These are phyloP conservation scores for Monilinia polystroma DNA, from an alignment of 2,329 filamentous ascomycete genomes.

Conservation along the genomic window DNA sequence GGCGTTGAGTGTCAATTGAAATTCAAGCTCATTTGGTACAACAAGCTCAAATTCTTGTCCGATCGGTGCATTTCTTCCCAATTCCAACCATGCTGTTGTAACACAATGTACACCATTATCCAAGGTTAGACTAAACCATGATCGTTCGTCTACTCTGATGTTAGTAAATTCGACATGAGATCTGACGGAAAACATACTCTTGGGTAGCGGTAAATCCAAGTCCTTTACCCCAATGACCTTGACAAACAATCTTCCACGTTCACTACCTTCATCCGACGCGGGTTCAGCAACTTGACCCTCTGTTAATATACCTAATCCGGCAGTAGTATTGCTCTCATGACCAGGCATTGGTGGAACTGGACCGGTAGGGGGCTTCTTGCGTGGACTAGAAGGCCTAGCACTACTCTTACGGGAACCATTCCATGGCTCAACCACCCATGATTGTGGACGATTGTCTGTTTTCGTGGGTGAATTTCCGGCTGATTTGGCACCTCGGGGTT, in stretches of 20 bases:
- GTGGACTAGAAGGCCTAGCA: slow-evolving; percentile 50
- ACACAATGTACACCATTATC: slow-evolving; percentile 98
- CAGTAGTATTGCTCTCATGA: slow-evolving; percentile 71
- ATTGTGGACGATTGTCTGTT: slow-evolving; percentile 72
- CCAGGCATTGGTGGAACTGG: slow-evolving; percentile 81
- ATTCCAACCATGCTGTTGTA: slow-evolving; percentile 91
- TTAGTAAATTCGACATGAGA: slow-evolving; percentile 33
- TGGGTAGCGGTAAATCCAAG: slow-evolving; percentile 84
- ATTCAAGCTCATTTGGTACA: slow-evolving; percentile 96
- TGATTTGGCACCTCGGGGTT: slow-evolving; percentile 55
- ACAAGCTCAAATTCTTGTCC: slow-evolving; percentile 98
- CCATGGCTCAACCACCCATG: slow-evolving; percentile 97
- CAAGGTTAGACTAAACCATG: slow-evolving; percentile 94
- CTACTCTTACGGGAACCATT: slow-evolving; percentile 75
- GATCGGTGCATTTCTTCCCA: slow-evolving; percentile 88
- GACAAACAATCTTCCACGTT: slow-evolving; percentile 89
- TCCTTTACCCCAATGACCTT: slow-evolving; percentile 99
- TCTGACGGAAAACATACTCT: slow-evolving; percentile 57
- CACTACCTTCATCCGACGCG: slow-evolving; percentile 68
- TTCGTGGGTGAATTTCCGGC: slow-evolving; percentile 70
- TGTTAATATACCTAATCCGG: slow-evolving; percentile 60
- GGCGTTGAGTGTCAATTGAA: slow-evolving; percentile 94
- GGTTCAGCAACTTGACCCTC: slow-evolving; percentile 55
- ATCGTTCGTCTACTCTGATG: slow-evolving; percentile 67
- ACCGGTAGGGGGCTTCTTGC: slow-evolving; percentile 47